A percentile compares a stretch with the other conserved stretches of the same genome.
Evolutionary conservation across 2,329 filamentous ascomycete genomes (phyloP).

Genomic region (Gnomoniopsis smithogilvyi): DNA sequence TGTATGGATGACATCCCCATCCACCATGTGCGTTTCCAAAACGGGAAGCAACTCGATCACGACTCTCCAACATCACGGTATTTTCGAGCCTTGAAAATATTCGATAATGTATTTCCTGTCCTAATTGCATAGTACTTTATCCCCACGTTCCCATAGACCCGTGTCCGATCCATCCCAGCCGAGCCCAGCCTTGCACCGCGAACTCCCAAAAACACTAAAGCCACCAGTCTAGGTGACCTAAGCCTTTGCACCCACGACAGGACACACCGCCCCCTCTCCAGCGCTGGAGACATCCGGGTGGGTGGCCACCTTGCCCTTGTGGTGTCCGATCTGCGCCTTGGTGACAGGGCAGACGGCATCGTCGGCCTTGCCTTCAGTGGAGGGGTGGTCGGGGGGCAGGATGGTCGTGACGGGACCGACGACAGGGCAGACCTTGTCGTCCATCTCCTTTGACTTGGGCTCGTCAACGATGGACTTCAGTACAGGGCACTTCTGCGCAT

Average conservation of each 20-base stretch:
- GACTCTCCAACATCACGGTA: not conserved
- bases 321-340: conserved; percentile 39
- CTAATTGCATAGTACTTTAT: no score
- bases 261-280: conserved; percentile 32
- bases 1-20: no score
- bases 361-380: conserved; percentile 26
- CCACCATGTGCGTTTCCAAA: not conserved
- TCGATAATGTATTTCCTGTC: no score
- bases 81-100: no score
- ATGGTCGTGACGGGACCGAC: conserved; percentile 39
- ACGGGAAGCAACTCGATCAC: not conserved
- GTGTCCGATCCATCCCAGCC: no score
- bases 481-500: conserved; percentile 37
- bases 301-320: conserved; percentile 35
- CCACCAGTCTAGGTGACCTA: no score
- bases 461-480: conserved; percentile 32
- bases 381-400: conserved; percentile 38
- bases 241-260: conserved; percentile 33
- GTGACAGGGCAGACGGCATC: conserved; percentile 39
- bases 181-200: no score
- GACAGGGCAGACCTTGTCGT: conserved; percentile 40
- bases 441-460: conserved; percentile 36
- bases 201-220: no score
- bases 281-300: conserved; percentile 32
- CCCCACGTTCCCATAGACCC: no score